phyloP scores from a whole-genome alignment of 192 early-diverging fungal species.

The Rhizoclosmatium globosum region DNA sequence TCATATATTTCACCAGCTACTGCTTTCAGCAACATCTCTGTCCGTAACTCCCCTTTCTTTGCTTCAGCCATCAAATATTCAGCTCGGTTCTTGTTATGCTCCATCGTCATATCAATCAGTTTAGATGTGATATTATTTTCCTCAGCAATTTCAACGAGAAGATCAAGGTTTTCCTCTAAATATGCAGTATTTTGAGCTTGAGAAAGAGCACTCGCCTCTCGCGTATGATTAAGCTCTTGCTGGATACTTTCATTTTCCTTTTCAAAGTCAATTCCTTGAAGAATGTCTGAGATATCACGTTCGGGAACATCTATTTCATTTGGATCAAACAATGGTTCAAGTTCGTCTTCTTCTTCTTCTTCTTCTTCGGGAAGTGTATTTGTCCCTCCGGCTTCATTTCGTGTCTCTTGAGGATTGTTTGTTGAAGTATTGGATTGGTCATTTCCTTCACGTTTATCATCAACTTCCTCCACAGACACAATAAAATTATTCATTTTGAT shows the following conservation, averaged over 20 bases:
- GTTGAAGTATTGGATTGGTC: neutral
- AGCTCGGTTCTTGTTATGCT: neutral
- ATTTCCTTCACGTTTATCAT: neutral
- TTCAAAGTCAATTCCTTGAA: neutral
- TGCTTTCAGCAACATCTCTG: neutral
- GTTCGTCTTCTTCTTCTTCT: neutral
- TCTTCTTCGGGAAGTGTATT: neutral
- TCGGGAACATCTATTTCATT: neutral
- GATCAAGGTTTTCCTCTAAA: neutral
- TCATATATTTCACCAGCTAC: slow-evolving; percentile 1
- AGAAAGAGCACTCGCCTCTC: slow-evolving; percentile 3
- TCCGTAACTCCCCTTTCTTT: neutral
- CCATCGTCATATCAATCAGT: neutral
- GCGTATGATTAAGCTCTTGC: neutral
- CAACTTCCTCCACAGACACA: neutral
- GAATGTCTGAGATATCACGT: slow-evolving; percentile 8
- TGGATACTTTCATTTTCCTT: slow-evolving; percentile 11
- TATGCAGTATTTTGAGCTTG: neutral
- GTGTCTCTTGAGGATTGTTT: neutral
- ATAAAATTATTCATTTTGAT: neutral
- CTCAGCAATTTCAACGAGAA: neutral
- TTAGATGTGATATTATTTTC: neutral
- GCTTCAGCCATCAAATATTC: neutral
- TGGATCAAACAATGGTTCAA: neutral
- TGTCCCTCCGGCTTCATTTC: neutral